A percentile compares a stretch with the other conserved stretches of the same genome.
phyloP scores from a whole-genome alignment of 306 rosid genomes.

The Vicia sativa region DNA sequence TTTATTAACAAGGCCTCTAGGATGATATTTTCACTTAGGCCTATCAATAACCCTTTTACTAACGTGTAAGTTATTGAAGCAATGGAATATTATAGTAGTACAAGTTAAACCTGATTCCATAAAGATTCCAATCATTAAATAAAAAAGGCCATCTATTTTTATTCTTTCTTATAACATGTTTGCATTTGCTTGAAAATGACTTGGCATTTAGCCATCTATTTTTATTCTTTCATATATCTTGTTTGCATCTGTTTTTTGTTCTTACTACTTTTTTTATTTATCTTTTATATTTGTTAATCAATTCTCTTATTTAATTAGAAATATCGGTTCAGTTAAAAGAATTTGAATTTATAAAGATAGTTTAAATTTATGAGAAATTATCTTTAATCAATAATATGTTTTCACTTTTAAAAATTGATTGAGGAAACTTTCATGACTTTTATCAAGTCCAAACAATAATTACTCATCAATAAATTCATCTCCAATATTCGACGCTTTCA shows the following conservation, averaged over 20 bases:
- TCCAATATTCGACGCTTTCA: too few species aligned
- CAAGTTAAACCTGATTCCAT: constrained; percentile 6
- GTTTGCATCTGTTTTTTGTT: constrained; percentile 8
- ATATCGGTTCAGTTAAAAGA: too few species aligned
- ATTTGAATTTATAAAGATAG: too few species aligned
- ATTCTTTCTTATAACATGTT: not conserved
- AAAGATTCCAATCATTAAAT: constrained; percentile 15
- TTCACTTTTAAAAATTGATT: too few species aligned
- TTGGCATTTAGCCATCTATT: not conserved
- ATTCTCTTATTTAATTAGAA: not conserved
- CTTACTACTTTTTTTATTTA: not conserved
- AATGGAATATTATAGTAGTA: constrained; percentile 1
- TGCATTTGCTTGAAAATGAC: constrained; percentile 33
- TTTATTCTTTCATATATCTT: not conserved
- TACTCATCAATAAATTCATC: too few species aligned
- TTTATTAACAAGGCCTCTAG: constrained; percentile 13
- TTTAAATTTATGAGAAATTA: too few species aligned
- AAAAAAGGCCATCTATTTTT: not conserved
- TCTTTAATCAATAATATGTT: too few species aligned
- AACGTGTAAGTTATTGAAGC: constrained; percentile 20
- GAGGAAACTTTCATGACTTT: too few species aligned
- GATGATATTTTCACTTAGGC: constrained; percentile 2
- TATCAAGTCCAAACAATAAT: too few species aligned
- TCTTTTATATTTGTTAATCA: not conserved
- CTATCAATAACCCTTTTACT: not conserved